Percentiles rank a stretch among this genome's conserved stretches.
Conservation (phyloP, 805 yeast species). For the Saturnispora gosingensis region DNA sequence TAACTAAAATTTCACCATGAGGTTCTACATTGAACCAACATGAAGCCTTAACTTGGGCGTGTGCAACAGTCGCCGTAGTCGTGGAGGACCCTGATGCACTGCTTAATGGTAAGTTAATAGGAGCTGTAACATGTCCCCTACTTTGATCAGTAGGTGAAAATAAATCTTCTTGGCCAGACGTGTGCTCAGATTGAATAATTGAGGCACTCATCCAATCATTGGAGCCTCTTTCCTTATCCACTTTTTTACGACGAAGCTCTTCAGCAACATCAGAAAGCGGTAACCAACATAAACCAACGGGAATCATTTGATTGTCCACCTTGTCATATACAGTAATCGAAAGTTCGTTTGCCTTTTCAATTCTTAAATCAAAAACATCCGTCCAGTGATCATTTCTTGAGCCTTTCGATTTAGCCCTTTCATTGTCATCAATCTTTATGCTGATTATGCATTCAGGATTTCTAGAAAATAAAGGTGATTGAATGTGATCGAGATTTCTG, state of each 20-base stretch:
- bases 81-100: background rate
- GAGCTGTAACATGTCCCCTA: background rate
- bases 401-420: conserved; percentile 64
- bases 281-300: conserved; percentile 91
- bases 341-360: conserved; percentile 87
- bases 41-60: conserved; percentile 31
- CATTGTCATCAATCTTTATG: conserved; percentile 82
- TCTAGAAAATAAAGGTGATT: conserved; percentile 69
- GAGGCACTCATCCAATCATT: conserved; percentile 89
- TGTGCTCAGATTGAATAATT: conserved; percentile 28
- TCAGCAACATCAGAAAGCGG: conserved; percentile 87
- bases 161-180: background rate
- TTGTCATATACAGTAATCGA: conserved; percentile 84
- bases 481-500: conserved; percentile 87
- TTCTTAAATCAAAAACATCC: conserved; percentile 71
- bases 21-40: conserved; percentile 93
- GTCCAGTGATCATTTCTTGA: conserved; percentile 74
- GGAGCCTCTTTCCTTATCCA: conserved; percentile 57
- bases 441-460: conserved; percentile 72
- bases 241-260: conserved; percentile 85
- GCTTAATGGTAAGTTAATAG: background rate
- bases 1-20: conserved; percentile 77
- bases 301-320: conserved; percentile 54
- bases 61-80: background rate
- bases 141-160: background rate